Percentiles rank a stretch among this genome's conserved stretches.
Evolutionary conservation across 129 eudicot species (phyloP).

Genomic region (Flaveria brownii): DNA sequence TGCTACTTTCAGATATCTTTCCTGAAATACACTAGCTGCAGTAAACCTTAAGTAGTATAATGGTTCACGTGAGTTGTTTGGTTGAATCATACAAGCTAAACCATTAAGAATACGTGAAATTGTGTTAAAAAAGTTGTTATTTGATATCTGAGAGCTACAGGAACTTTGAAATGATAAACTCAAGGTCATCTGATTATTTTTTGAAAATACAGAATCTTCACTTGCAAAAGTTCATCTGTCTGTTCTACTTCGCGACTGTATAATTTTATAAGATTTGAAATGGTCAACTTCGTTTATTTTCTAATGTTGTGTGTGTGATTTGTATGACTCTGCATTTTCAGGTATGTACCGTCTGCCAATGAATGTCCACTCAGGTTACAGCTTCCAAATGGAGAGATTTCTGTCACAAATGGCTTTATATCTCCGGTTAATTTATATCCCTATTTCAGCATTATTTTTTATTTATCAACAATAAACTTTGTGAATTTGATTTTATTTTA

Average conservation of each 20-base stretch:
- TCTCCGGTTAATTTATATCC: slow-evolving; percentile 66
- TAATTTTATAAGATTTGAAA: slow-evolving; percentile 2
- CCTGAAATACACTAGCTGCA: background rate
- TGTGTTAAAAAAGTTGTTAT: background rate
- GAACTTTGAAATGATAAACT: background rate
- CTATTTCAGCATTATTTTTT: slow-evolving; percentile 20
- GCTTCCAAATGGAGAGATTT: slow-evolving; percentile 83
- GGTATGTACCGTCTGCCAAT: slow-evolving; percentile 85
- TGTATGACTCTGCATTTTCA: slow-evolving; percentile 40
- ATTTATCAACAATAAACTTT: slow-evolving; percentile 4
- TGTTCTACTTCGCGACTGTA: slow-evolving; percentile 8
- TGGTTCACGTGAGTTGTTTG: slow-evolving; percentile 18
- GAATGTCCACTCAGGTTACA: slow-evolving; percentile 93
- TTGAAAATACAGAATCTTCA: background rate
- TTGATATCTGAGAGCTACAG: slow-evolving; percentile 1
- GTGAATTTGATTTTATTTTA: slow-evolving; percentile 22
- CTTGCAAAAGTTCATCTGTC: slow-evolving; percentile 6
- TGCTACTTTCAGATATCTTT: too few species aligned
- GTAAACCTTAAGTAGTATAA: slow-evolving; percentile 5
- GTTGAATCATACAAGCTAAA: slow-evolving; percentile 5
- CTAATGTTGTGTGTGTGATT: slow-evolving; percentile 17
- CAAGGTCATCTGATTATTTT: slow-evolving; percentile 21
- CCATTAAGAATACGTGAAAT: slow-evolving; percentile 8
- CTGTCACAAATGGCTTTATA: slow-evolving; percentile 83
- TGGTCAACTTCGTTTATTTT: slow-evolving; percentile 11